phyloP scores from a whole-genome alignment of 2,329 filamentous ascomycete genomes.

The Fusarium nodosum region DNA sequence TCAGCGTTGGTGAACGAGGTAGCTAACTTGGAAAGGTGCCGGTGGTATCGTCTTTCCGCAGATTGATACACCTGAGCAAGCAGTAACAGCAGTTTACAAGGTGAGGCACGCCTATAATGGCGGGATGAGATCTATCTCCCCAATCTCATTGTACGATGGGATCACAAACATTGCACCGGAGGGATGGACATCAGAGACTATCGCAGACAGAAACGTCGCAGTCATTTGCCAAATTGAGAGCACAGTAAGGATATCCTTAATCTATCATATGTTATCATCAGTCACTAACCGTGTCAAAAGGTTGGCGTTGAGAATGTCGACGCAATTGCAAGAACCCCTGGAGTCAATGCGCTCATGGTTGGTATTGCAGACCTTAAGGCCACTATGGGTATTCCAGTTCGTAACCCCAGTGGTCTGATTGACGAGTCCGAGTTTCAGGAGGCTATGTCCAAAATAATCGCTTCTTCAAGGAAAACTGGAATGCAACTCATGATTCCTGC shows the following conservation, averaged over 20 bases:
- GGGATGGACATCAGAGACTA: slow-evolving; percentile 4
- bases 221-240: slow-evolving; percentile 16
- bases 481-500: slow-evolving; percentile 14
- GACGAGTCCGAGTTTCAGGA: slow-evolving; percentile 6
- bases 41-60: slow-evolving; percentile 10
- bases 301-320: slow-evolving; percentile 5
- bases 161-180: slow-evolving; percentile 1
- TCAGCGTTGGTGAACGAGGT: neutral
- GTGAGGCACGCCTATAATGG: neutral
- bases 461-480: neutral
- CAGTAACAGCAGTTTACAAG: slow-evolving; percentile 1
- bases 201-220: slow-evolving; percentile 3
- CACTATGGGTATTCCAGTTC: slow-evolving; percentile 1
- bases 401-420: neutral
- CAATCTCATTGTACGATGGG: slow-evolving; percentile 5
- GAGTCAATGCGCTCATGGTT: slow-evolving; percentile 8
- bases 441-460: slow-evolving; percentile 1
- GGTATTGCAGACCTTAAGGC: slow-evolving; percentile 1
- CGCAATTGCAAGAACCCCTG: neutral
- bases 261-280: neutral
- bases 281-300: neutral
- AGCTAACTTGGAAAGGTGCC: slow-evolving; percentile 1
- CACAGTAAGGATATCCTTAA: neutral
- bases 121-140: slow-evolving; percentile 4
- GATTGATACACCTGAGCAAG: slow-evolving; percentile 9